Base-by-base conservation (phyloP, 768 basidiomycete genomes). In the Pholiota microspora region DNA sequence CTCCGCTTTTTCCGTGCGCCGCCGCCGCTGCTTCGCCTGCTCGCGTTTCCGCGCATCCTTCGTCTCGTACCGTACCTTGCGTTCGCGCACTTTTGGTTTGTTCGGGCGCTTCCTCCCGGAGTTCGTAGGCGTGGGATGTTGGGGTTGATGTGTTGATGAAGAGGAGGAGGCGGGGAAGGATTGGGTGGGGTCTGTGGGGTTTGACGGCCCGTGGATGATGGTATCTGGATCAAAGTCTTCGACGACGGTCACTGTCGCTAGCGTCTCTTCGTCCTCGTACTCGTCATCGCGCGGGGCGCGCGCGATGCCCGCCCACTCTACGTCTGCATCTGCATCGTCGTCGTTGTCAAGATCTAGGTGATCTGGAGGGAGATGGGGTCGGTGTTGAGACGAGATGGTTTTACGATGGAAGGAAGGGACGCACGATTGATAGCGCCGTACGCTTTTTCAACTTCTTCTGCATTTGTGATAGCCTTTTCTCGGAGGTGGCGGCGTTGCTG, bases 231-330 rank as follows among this genome's bases (percentile, higher is more conserved):
- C 92, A 67, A 96, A 92, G 67, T 97, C 92, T 66, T 97, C 92
- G 12, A 92, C 85, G 47, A 97, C 85, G 13, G 93, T 94, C 42
- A 97, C 94, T 15, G 89, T 92, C 42, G 94, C 92, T 28, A 91
- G 77, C 56, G 87, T 80, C 64, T 94, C 87, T 63, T 93, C 92
- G 60, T 88, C 87, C 62, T 90, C 87, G 59, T 84, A 95, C 66
- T 89, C 86, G 66, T 84, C 80, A 52, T 85, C 85, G 49, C 77
- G 74, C 63, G 77, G 70, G 58, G 66, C 70, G 55, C 65, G 70
- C 62, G 62, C 67, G 21, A 81, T 73, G 21, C 81, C 82, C 12
- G 60, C 51, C 77, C 83, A 80, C 62, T 79, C 79, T 13, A 75
- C 79, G 15, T 74, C 79, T 27, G 74, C 77, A 7, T 75, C 76